These are phyloP conservation scores for Tricholoma sp. DNA, from an alignment of 768 basidiomycete species.

Conservation along the genomic window DNA sequence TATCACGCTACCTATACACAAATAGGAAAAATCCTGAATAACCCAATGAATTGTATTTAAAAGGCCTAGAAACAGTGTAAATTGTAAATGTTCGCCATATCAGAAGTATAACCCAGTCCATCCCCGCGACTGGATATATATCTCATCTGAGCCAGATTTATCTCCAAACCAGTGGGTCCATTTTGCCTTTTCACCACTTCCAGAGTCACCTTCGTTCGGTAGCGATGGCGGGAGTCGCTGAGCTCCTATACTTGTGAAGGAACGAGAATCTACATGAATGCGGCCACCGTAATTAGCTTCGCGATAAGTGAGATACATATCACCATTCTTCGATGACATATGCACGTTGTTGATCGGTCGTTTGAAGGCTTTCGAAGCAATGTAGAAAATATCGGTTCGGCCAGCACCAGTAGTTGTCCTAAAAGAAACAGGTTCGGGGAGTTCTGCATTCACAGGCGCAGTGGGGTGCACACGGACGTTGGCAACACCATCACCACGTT, in stretches of 20 bases:
- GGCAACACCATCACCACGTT: slow-evolving; percentile 44
- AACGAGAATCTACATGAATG: slow-evolving; percentile 38
- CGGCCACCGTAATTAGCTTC: slow-evolving; percentile 46
- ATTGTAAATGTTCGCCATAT: neutral
- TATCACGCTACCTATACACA: too few relatives aligned
- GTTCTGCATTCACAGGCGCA: slow-evolving; percentile 22
- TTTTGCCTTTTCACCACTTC: slow-evolving; percentile 8
- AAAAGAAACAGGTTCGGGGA: slow-evolving; percentile 32
- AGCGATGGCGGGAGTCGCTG: slow-evolving; percentile 6
- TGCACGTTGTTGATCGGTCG: slow-evolving; percentile 46
- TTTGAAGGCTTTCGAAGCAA: slow-evolving; percentile 32
- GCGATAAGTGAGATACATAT: slow-evolving; percentile 52
- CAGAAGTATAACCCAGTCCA: slow-evolving; percentile 46
- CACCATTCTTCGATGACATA: slow-evolving; percentile 41
- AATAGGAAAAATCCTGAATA: too few relatives aligned
- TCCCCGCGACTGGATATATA: slow-evolving; percentile 36
- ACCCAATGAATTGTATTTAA: too few relatives aligned
- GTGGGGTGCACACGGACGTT: slow-evolving; percentile 45
- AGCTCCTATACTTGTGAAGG: slow-evolving; percentile 30
- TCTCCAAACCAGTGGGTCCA: slow-evolving; percentile 42
- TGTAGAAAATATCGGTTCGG: slow-evolving; percentile 45
- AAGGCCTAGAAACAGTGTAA: neutral
- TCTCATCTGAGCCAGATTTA: slow-evolving; percentile 33
- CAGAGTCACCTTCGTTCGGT: slow-evolving; percentile 8
- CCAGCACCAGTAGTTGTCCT: slow-evolving; percentile 50